A percentile compares a stretch with the other conserved stretches of the same genome.
phyloP scores from a whole-genome alignment of 2,329 filamentous ascomycete species.

The Parastagonospora nodorum region DNA sequence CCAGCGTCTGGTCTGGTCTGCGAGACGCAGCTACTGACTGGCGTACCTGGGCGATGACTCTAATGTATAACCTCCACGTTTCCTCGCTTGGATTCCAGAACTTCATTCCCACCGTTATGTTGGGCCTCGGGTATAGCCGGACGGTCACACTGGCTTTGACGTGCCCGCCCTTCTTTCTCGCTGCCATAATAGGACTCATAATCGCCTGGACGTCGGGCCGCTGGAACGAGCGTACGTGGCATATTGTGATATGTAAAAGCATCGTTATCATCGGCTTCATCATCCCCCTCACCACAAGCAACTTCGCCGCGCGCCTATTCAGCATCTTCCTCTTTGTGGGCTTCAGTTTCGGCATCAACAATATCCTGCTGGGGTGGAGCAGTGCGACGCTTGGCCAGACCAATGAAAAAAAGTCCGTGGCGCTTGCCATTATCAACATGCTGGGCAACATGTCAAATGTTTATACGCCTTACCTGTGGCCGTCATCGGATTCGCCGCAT shows the following conservation, averaged over 20 bases:
- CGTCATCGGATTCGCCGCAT: slow-evolving; percentile 20
- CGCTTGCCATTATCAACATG: slow-evolving; percentile 48
- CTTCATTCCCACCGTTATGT: slow-evolving; percentile 42
- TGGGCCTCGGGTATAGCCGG: slow-evolving; percentile 36
- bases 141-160: slow-evolving; percentile 37
- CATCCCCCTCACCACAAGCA: slow-evolving; percentile 28
- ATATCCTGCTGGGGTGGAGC: slow-evolving; percentile 47
- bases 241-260: slow-evolving; percentile 33
- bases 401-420: slow-evolving; percentile 49
- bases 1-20: slow-evolving; percentile 21
- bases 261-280: slow-evolving; percentile 38
- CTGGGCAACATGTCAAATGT: slow-evolving; percentile 47
- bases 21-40: slow-evolving; percentile 17
- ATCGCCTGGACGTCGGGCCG: slow-evolving; percentile 32
- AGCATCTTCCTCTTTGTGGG: slow-evolving; percentile 40
- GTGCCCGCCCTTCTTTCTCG: slow-evolving; percentile 40
- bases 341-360: slow-evolving; percentile 38
- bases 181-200: slow-evolving; percentile 24
- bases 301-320: slow-evolving; percentile 39
- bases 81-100: slow-evolving; percentile 29
- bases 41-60: slow-evolving; percentile 20
- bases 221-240: slow-evolving; percentile 40
- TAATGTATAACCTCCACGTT: slow-evolving; percentile 24
- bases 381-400: slow-evolving; percentile 47
- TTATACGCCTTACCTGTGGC: slow-evolving; percentile 38